Conservation (phyloP, 2,329 filamentous ascomycete genomes). For the Colletotrichum trifolii region DNA sequence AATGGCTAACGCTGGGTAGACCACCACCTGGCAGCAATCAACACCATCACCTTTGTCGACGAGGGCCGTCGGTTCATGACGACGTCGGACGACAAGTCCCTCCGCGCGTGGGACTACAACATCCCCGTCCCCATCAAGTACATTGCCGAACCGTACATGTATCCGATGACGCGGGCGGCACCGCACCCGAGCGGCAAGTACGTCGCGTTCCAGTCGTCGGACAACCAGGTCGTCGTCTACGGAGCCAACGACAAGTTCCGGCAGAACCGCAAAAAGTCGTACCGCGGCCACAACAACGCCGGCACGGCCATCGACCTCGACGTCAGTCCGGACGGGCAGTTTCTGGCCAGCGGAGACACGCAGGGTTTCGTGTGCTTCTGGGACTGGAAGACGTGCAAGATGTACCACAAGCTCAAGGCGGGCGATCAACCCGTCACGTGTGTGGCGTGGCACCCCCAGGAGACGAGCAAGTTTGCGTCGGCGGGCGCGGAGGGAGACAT, state of each 20-base stretch:
- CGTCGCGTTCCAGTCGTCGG: slow-evolving; percentile 87
- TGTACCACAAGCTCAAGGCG: slow-evolving; percentile 96
- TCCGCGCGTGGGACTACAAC: slow-evolving; percentile 97
- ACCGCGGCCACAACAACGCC: slow-evolving; percentile 94
- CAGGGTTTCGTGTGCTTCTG: slow-evolving; percentile 94
- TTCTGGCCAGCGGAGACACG: slow-evolving; percentile 87
- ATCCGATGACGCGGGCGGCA: slow-evolving; percentile 87
- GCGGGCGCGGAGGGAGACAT: slow-evolving; percentile 90
- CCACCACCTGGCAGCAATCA: slow-evolving; percentile 96
- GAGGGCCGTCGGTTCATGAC: slow-evolving; percentile 96
- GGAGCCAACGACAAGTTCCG: slow-evolving; percentile 94
- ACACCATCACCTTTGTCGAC: slow-evolving; percentile 97
- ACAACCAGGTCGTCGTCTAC: slow-evolving; percentile 98
- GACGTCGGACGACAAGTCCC: slow-evolving; percentile 95
- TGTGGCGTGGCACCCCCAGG: slow-evolving; percentile 96
- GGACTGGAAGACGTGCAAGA: slow-evolving; percentile 99
- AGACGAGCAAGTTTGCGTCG: slow-evolving; percentile 92
- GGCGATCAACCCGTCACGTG: slow-evolving; percentile 86
- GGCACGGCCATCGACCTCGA: slow-evolving; percentile 92
- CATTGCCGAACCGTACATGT: slow-evolving; percentile 98
- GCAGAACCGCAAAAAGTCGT: slow-evolving; percentile 97
- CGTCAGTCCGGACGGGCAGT: slow-evolving; percentile 91
- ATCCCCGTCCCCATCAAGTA: slow-evolving; percentile 99
- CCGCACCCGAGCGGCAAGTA: slow-evolving; percentile 92
- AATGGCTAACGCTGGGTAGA: slow-evolving; percentile 57